These are phyloP conservation scores for Morella rubra DNA, from an alignment of 306 rosid species.

Conservation along the genomic window DNA sequence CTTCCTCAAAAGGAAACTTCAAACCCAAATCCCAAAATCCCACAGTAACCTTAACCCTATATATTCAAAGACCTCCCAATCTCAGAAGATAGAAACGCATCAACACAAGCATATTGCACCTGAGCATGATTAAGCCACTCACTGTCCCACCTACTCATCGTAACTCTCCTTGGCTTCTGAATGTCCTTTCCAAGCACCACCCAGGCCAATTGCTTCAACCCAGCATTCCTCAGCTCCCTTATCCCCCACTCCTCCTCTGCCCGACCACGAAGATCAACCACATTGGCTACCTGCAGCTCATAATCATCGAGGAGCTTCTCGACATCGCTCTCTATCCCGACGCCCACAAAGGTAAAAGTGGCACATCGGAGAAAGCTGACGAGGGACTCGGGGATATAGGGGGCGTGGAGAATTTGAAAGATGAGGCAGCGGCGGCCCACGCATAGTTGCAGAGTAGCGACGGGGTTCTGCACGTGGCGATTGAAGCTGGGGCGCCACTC, in stretches of 20 bases:
- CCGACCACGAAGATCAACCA: constrained; percentile 32
- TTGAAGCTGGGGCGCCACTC: constrained; percentile 47
- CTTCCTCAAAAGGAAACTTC: background rate
- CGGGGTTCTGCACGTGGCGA: constrained; percentile 12
- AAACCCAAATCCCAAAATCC: background rate
- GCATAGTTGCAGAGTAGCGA: constrained; percentile 49
- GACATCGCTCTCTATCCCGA: constrained; percentile 36
- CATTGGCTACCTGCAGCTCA: constrained; percentile 24
- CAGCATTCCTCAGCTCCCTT: constrained; percentile 30
- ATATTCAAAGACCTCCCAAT: constrained; percentile 30
- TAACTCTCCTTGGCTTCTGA: constrained; percentile 40
- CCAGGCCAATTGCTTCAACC: constrained; percentile 40
- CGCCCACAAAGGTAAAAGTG: constrained; percentile 37
- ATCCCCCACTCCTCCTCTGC: constrained; percentile 16
- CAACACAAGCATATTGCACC: constrained; percentile 51
- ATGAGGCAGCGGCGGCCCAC: constrained; percentile 38
- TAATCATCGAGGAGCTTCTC: constrained; percentile 40
- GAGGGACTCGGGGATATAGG: constrained; percentile 31
- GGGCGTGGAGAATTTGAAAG: constrained; percentile 31
- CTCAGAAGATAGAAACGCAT: constrained; percentile 49
- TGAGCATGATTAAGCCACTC: constrained; percentile 39
- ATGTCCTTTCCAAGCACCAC: constrained; percentile 37
- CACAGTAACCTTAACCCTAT: background rate
- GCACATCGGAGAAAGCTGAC: constrained; percentile 26
- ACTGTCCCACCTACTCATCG: constrained; percentile 54